A percentile compares a stretch with the other conserved stretches of the same genome.
These are phyloP conservation scores for Teratosphaeria viscida DNA, from an alignment of 2,329 filamentous ascomycete genomes.

Conservation along the genomic window DNA sequence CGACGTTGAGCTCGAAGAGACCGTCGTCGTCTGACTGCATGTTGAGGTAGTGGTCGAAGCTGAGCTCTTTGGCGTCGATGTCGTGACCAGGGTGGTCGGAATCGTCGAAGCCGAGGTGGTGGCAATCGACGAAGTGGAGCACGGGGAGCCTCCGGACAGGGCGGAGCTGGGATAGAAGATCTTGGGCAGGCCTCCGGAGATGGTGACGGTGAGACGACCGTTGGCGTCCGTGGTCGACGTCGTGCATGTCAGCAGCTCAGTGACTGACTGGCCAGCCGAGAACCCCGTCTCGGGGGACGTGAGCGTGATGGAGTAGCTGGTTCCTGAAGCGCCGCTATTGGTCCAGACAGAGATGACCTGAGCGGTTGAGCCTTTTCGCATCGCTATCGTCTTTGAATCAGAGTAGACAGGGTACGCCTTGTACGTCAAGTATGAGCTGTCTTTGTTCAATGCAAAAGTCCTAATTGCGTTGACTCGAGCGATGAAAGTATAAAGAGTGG, in stretches of 20 bases:
- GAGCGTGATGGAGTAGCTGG: constrained; percentile 19
- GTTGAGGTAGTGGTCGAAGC: neutral
- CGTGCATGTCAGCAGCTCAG: constrained; percentile 37
- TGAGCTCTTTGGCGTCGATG: neutral
- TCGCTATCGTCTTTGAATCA: constrained; percentile 30
- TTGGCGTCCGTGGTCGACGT: constrained; percentile 31
- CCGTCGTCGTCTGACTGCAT: neutral
- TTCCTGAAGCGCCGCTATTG: constrained; percentile 16
- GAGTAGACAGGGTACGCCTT: constrained; percentile 29
- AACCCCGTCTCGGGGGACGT: constrained; percentile 16
- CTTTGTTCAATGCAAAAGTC: constrained; percentile 29
- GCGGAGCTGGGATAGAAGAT: neutral
- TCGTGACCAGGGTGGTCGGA: neutral
- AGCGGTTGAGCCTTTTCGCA: constrained; percentile 33
- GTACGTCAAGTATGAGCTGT: constrained; percentile 29
- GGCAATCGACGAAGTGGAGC: neutral
- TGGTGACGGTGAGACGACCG: constrained; percentile 35
- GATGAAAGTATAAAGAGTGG: constrained; percentile 30
- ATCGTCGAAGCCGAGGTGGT: neutral
- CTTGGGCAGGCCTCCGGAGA: constrained; percentile 14
- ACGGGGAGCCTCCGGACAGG: neutral
- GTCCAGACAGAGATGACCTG: constrained; percentile 24
- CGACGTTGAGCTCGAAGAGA: neutral
- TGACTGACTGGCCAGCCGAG: constrained; percentile 11
- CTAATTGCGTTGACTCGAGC: constrained; percentile 42